Conservation (phyloP, 73 alveolate species). For the Tetrahymena malaccensis region DNA sequence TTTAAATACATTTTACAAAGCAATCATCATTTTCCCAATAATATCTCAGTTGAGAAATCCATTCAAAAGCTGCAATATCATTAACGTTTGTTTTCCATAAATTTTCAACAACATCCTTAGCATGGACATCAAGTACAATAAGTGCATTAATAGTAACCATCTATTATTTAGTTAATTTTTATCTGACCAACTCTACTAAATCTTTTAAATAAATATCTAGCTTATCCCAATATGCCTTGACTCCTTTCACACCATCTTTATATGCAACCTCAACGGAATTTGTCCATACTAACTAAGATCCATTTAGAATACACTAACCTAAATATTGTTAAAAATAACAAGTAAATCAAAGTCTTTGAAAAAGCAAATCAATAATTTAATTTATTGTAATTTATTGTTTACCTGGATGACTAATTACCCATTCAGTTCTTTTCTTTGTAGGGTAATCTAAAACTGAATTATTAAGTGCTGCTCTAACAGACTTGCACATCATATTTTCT, state of each 20-base stretch:
- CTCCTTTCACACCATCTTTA: slow-evolving; percentile 51
- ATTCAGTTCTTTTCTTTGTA: slow-evolving; percentile 86
- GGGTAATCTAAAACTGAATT: slow-evolving; percentile 85
- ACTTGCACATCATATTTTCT: slow-evolving; percentile 93
- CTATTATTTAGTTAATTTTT: slow-evolving; percentile 61
- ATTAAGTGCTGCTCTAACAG: slow-evolving; percentile 85
- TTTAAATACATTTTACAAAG: slow-evolving; percentile 92
- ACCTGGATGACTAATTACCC: slow-evolving; percentile 98
- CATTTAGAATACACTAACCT: slow-evolving; percentile 95
- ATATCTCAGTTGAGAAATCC: slow-evolving; percentile 99
- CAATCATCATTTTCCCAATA: slow-evolving; percentile 98
- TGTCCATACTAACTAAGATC: slow-evolving; percentile 97
- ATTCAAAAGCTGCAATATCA: slow-evolving; percentile 91
- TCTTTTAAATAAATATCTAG: slow-evolving; percentile 76
- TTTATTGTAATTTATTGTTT: background rate
- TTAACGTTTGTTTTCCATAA: slow-evolving; percentile 74
- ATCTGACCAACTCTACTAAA: slow-evolving; percentile 86
- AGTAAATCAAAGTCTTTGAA: background rate
- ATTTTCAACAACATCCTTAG: slow-evolving; percentile 93
- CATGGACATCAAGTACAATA: slow-evolving; percentile 93
- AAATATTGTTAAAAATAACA: background rate
- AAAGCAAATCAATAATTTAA: too few species aligned
- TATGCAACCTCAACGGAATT: slow-evolving; percentile 96
- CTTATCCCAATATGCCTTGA: slow-evolving; percentile 55
- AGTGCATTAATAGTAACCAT: slow-evolving; percentile 77